Evolutionary conservation across 1,284 basidiomycete genomes (phyloP), one percentile per base, ranked within the genome.

Genomic region (Ganoderma resinaceum): DNA sequence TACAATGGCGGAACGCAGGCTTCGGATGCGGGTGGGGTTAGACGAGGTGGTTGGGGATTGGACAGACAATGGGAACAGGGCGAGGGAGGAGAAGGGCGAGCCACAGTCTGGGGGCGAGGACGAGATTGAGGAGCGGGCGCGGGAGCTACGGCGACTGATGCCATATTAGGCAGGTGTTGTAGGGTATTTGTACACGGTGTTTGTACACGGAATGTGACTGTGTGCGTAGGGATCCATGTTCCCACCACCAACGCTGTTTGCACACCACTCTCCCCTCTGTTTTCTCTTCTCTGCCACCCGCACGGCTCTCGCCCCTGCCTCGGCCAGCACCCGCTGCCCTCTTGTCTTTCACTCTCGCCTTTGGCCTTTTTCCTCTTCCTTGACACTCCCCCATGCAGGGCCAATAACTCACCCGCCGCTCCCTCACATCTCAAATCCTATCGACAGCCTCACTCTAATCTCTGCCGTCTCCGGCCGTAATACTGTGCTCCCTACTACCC

Each of bases 1-100:
- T 67, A 86, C 90, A 12, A 96, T 97, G 91, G 88, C 87, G 7
- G 96, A 97, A 79, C 85, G 95, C 55, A 92, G 92, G 0, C 80
- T 97, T 20, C 87, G 96, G 23, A 80, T 94, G 73, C 85, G 93
- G 38, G 80, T 83, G 60, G 90, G 88, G 0, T 76, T 95, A 72
- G 93, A 95, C 38, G 87, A 89, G 61, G 86, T 86, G 67, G 70
- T 90, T 60, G 85, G 84, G 23, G 84, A 79, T 3, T 83, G 81
- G 81, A 77, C 70, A 31, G 71, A 68, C 62, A 60, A 62, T 26
- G 49, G 31, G 53, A n/a, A 57, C 53, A 18, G 78, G 67, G 59
- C 75, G 35, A 16, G 64, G 23, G 80, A 77, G n/a, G 74, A 78
- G 46, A 58, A 68, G 26, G 76, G 74, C 11, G 78, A 74, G 42